phyloP scores from a whole-genome alignment of 192 early-diverging fungal genomes.

The Rhizophagus sp. region DNA sequence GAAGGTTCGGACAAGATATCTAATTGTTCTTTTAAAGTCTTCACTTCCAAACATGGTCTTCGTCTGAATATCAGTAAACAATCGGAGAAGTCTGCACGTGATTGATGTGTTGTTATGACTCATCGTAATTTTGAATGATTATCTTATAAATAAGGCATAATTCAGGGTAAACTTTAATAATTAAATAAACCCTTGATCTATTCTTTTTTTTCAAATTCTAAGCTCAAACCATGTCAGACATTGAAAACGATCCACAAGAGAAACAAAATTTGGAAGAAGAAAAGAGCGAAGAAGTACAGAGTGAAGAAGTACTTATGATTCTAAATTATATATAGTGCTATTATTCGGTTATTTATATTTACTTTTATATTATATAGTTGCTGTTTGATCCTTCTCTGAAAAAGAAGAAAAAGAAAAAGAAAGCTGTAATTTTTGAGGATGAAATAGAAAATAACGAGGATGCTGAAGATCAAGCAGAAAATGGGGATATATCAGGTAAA shows the following conservation, averaged over 20 bases:
- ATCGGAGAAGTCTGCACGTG: no score
- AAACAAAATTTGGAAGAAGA: constrained; percentile 32
- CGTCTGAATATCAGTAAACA: no score
- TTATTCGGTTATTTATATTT: background rate
- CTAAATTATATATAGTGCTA: background rate
- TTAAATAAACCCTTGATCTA: no score
- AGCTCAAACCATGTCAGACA: background rate
- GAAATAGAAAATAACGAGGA: constrained; percentile 36
- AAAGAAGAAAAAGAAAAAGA: constrained; percentile 74
- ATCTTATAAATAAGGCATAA: no score
- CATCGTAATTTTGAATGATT: no score
- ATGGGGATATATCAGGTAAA: constrained; percentile 14
- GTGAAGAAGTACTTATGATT: constrained; percentile 24
- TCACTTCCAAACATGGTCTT: no score
- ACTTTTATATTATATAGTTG: background rate
- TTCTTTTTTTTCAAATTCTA: no score
- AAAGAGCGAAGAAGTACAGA: constrained; percentile 35
- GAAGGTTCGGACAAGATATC: no score
- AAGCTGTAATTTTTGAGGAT: constrained; percentile 49
- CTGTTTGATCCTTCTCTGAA: constrained; percentile 37
- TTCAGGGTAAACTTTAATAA: no score
- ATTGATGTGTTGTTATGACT: no score
- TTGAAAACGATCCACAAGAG: constrained; percentile 34
- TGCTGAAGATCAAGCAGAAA: constrained; percentile 8
- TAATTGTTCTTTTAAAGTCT: no score